Conservation (phyloP, 192 early-diverging fungal genomes). For the Pecoramyces ruminantium region DNA sequence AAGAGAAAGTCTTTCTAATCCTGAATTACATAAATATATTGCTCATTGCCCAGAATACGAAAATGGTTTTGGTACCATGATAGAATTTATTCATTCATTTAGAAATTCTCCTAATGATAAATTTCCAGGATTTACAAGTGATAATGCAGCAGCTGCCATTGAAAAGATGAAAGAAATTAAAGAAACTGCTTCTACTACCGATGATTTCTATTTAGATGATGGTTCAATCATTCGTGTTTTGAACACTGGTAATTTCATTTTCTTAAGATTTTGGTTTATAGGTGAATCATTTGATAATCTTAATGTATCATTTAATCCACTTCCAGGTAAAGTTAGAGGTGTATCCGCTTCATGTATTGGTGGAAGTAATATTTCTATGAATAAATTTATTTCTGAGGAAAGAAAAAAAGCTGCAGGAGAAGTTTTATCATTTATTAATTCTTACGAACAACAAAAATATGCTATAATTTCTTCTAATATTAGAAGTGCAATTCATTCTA, state of each 20-base stretch:
- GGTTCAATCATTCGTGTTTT: not conserved
- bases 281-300: too few relatives aligned
- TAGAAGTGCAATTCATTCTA: not conserved
- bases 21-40: not conserved
- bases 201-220: not conserved
- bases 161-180: not conserved
- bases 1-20: not conserved
- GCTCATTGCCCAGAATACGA: not conserved
- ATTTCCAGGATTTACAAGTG: not conserved
- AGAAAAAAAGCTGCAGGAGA: too few relatives aligned
- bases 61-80: not conserved
- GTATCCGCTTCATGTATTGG: not conserved
- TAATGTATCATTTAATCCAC: too few relatives aligned
- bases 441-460: too few relatives aligned
- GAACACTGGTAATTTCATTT: not conserved
- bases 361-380: too few relatives aligned
- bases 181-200: not conserved
- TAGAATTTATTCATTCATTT: not conserved
- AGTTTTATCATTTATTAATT: too few relatives aligned
- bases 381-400: too few relatives aligned
- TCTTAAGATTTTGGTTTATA: not conserved
- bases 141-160: not conserved
- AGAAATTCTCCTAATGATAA: not conserved
- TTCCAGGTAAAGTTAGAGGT: not conserved
- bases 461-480: too few relatives aligned